Base-by-base conservation (phyloP, 345 rosid species). In the Euphorbia tirucalli region DNA sequence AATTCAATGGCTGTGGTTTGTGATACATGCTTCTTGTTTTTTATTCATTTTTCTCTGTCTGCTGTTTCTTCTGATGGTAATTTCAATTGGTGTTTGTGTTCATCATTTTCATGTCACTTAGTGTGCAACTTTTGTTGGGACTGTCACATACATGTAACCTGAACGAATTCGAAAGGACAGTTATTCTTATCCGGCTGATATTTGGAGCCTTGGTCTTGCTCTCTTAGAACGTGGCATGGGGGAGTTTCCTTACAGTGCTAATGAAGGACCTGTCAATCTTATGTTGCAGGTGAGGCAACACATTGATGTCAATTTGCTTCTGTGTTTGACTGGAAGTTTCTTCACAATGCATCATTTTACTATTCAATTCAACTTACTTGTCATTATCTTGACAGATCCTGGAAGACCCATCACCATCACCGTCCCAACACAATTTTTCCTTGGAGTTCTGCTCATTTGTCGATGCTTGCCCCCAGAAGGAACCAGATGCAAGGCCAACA, bases 61-160 rank as follows among this genome's bases (percentile, higher is more conserved):
- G 19, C 2, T 69, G 16, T 21, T 70, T 22, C 71, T 59, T 50
- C 7, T 64, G 63, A 52, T 66, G 77, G 70, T 74, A 67, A 78
- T 80, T 67, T 62, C 13, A 28, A 50, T 69, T 68, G 21, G 65
- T 54, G 67, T 66, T 74, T 73, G 65, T 25, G 67, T 80, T 67
- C 80, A n/a, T n/a, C n/a, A n/a, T n/a, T n/a, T n/a, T n/a, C n/a
- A n/a, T n/a, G n/a, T n/a, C n/a, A n/a, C 27, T 62, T 78, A 86
- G 98, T 94, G 98, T 85, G 98, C 98, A 69, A 94, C 98, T 35
- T 94, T 90, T 82, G 97, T 92, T 71, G 98, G 98, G 77, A 94
- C 97, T 41, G 98, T 94, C 65, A 94, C 98, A 22, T 92, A 94
- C 81, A 92, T 94, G 98, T 94, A 97, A 30, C 98, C 98, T 0